Percentiles rank a stretch among this genome's conserved stretches.
phyloP scores from a whole-genome alignment of 805 yeast genomes.

The Yamadazyma scolyti region DNA sequence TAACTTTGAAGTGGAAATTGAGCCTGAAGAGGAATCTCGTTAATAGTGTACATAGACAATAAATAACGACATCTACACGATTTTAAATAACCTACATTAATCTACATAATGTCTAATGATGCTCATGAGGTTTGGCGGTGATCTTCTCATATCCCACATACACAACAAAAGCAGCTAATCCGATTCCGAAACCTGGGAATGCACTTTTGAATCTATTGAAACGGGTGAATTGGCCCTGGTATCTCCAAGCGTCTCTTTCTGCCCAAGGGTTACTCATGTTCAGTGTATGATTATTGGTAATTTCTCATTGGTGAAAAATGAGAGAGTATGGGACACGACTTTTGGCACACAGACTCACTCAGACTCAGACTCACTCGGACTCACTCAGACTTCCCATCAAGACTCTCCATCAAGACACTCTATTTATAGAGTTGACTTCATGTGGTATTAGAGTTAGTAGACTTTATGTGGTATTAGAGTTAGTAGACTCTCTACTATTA shows the following conservation, averaged over 20 bases:
- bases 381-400: too few relatives aligned
- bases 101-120: constrained; percentile 14
- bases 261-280: constrained; percentile 43
- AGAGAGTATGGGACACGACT: too few relatives aligned
- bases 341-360: too few relatives aligned
- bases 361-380: too few relatives aligned
- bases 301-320: constrained; percentile 7
- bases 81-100: constrained; percentile 1
- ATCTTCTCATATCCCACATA: constrained; percentile 62
- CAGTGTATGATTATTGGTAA: too few relatives aligned
- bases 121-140: constrained; percentile 29
- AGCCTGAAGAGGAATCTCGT: constrained; percentile 8
- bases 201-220: constrained; percentile 63
- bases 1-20: constrained; percentile 6
- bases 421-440: too few relatives aligned
- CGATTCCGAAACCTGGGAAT: constrained; percentile 80
- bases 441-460: too few relatives aligned
- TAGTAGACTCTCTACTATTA: too few relatives aligned
- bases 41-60: constrained; percentile 6
- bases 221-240: constrained; percentile 75
- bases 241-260: constrained; percentile 87
- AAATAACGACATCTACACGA: too few relatives aligned
- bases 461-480: too few relatives aligned
- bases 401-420: too few relatives aligned
- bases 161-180: constrained; percentile 68